Percentiles rank a stretch among this genome's conserved stretches.
Conservation (phyloP, 805 yeast genomes). For the Candida alai region DNA sequence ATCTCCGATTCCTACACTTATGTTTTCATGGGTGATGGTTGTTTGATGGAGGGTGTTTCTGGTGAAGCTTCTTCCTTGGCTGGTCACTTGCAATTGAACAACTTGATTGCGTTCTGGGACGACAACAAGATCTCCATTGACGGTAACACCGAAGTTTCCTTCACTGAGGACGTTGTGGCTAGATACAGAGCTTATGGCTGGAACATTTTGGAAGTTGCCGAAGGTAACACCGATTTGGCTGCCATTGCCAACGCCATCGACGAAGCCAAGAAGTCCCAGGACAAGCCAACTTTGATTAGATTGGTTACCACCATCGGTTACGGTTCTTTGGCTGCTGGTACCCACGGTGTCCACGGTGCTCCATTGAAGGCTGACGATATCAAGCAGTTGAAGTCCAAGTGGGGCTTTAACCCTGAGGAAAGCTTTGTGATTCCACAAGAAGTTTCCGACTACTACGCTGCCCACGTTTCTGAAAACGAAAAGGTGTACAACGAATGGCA, state of each 20-base stretch:
- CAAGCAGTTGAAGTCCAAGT: constrained; percentile 74
- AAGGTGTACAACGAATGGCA: constrained; percentile 76
- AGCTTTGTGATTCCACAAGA: constrained; percentile 77
- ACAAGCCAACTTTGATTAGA: constrained; percentile 89
- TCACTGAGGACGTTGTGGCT: constrained; percentile 85
- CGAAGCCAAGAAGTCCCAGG: constrained; percentile 69
- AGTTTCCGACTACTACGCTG: constrained; percentile 66
- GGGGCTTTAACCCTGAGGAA: constrained; percentile 86
- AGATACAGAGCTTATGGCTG: constrained; percentile 93
- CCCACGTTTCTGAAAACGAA: constrained; percentile 59
- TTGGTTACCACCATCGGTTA: constrained; percentile 89
- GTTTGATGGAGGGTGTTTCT: constrained; percentile 97
- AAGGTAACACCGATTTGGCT: constrained; percentile 76
- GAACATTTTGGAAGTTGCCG: constrained; percentile 73
- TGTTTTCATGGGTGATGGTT: constrained; percentile 91
- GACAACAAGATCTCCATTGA: constrained; percentile 96
- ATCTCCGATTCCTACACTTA: constrained; percentile 75
- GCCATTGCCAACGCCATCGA: constrained; percentile 73
- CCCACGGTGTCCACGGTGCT: constrained; percentile 93
- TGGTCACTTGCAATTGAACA: constrained; percentile 91
- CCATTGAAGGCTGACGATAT: constrained; percentile 93
- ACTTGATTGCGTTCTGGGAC: constrained; percentile 93
- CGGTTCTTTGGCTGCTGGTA: constrained; percentile 83
- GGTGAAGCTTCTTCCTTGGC: constrained; percentile 93
- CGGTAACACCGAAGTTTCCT: constrained; percentile 84